These are phyloP conservation scores for Friedmanniomyces simplex DNA, from an alignment of 495 filamentous ascomycete species.

Conservation along the genomic window DNA sequence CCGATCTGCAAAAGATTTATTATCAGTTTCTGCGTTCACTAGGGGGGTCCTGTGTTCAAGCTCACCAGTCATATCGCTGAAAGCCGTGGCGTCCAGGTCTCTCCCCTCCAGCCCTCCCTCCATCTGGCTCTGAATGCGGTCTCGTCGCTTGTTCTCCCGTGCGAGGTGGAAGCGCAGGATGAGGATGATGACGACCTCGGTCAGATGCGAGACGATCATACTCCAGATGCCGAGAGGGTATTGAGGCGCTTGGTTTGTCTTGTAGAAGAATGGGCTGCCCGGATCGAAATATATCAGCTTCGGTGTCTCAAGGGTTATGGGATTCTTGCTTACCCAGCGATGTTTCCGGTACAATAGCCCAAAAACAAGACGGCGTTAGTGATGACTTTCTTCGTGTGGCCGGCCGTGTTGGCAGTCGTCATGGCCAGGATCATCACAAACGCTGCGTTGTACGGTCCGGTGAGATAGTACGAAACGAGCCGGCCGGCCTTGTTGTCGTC, in stretches of 20 bases:
- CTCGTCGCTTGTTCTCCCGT: conserved; percentile 47
- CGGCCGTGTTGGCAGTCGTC: conserved; percentile 46
- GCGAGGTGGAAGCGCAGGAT: conserved; percentile 40
- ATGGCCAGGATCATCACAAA: conserved; percentile 50
- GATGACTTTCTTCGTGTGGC: conserved; percentile 55
- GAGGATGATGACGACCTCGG: conserved; percentile 41
- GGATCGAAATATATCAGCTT: background rate
- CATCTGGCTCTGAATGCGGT: conserved; percentile 40
- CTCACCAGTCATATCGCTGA: conserved; percentile 44
- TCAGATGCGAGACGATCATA: conserved; percentile 51
- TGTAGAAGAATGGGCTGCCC: conserved; percentile 49
- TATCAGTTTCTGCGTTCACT: too few relatives aligned
- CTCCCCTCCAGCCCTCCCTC: conserved; percentile 40
- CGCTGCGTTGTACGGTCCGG: conserved; percentile 50
- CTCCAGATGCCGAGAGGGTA: conserved; percentile 52
- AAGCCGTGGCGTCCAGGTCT: conserved; percentile 45
- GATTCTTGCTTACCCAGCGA: conserved; percentile 30
- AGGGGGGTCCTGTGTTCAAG: background rate
- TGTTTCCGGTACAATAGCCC: conserved; percentile 35
- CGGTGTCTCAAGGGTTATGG: background rate
- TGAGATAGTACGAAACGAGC: conserved; percentile 48
- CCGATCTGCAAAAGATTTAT: conserved; percentile 15
- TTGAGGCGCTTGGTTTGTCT: conserved; percentile 42
- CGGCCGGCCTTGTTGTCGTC: conserved; percentile 38
- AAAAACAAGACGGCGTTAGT: conserved; percentile 35